phyloP scores from a whole-genome alignment of 768 basidiomycete species.

The Panellus pusillus region DNA sequence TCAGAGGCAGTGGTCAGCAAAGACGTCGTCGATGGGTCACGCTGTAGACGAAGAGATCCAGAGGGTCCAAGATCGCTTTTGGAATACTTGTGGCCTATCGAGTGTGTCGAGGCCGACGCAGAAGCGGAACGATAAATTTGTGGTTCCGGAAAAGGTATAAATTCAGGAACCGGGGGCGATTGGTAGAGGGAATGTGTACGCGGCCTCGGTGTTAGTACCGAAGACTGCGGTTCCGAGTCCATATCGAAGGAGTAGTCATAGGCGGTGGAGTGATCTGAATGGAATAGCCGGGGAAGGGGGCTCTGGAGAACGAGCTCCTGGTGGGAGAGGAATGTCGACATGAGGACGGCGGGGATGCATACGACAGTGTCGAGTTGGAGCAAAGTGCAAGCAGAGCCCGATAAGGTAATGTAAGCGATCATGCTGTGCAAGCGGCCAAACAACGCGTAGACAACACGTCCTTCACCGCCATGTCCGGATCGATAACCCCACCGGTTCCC shows the following conservation, averaged over 20 bases:
- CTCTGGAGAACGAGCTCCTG: conserved; percentile 11
- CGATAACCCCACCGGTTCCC: conserved; percentile 34
- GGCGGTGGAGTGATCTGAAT: conserved; percentile 23
- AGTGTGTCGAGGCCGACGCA: conserved; percentile 22
- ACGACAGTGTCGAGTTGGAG: background rate
- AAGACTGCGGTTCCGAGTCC: conserved; percentile 17
- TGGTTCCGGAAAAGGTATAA: conserved; percentile 52
- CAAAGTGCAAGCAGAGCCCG: background rate
- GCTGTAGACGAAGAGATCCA: conserved; percentile 21
- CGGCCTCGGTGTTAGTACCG: conserved; percentile 28
- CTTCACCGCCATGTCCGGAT: conserved; percentile 17
- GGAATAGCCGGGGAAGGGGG: conserved; percentile 15
- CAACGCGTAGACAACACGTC: conserved; percentile 14
- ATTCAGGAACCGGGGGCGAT: conserved; percentile 24
- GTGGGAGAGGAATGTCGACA: conserved; percentile 12
- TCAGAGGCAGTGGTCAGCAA: conserved; percentile 30
- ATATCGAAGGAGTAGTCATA: conserved; percentile 10
- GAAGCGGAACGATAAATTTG: conserved; percentile 50
- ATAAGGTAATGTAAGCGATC: no score
- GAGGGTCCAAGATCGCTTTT: conserved; percentile 36
- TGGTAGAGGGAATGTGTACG: conserved; percentile 35
- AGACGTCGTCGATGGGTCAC: conserved; percentile 37
- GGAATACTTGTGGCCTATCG: conserved; percentile 37
- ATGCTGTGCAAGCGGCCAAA: conserved; percentile 4
- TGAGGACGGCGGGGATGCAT: conserved; percentile 8